Percentiles rank a stretch among this genome's conserved stretches.
Evolutionary conservation across 345 rosid genomes (phyloP).

Genomic region (Melastoma malabathricum): DNA sequence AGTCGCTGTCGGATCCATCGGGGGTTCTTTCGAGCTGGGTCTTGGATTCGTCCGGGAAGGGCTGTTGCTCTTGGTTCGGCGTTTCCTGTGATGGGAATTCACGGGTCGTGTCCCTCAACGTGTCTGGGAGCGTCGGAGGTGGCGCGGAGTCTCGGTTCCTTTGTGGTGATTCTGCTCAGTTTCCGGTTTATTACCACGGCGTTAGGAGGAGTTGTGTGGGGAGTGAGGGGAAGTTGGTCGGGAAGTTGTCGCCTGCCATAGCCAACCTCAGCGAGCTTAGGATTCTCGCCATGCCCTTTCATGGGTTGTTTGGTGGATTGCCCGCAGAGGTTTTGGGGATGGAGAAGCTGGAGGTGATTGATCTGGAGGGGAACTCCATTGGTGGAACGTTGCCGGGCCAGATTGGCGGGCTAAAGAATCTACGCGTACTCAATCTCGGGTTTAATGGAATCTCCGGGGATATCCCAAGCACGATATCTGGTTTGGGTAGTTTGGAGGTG

Average conservation of each 20-base stretch:
- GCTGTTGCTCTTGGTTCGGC: slow-evolving; percentile 58
- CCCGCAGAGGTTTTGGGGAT: slow-evolving; percentile 63
- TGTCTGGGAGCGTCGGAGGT: slow-evolving; percentile 40
- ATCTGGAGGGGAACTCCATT: slow-evolving; percentile 65
- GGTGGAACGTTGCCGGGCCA: slow-evolving; percentile 38
- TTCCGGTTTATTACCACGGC: slow-evolving; percentile 66
- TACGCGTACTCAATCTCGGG: slow-evolving; percentile 72
- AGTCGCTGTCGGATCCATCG: slow-evolving; percentile 41
- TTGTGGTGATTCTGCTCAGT: slow-evolving; percentile 42
- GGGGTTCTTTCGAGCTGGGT: slow-evolving; percentile 61
- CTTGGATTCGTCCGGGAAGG: slow-evolving; percentile 13
- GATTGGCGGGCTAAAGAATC: slow-evolving; percentile 32
- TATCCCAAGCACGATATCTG: slow-evolving; percentile 35
- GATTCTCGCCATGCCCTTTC: slow-evolving; percentile 67
- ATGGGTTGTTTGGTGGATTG: slow-evolving; percentile 52
- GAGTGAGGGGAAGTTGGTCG: slow-evolving; percentile 39
- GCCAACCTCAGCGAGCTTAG: slow-evolving; percentile 48
- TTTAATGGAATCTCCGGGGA: slow-evolving; percentile 51
- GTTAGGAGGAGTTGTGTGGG: slow-evolving; percentile 43
- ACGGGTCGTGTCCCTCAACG: slow-evolving; percentile 59
- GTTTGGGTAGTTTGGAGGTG: slow-evolving; percentile 30
- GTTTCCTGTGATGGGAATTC: slow-evolving; percentile 49
- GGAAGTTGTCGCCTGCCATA: slow-evolving; percentile 39
- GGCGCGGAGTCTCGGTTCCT: slow-evolving; percentile 31
- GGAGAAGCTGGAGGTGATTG: slow-evolving; percentile 74